Evolutionary conservation across 2,329 filamentous ascomycete species (phyloP).

Genomic region (Cercospora sp.): DNA sequence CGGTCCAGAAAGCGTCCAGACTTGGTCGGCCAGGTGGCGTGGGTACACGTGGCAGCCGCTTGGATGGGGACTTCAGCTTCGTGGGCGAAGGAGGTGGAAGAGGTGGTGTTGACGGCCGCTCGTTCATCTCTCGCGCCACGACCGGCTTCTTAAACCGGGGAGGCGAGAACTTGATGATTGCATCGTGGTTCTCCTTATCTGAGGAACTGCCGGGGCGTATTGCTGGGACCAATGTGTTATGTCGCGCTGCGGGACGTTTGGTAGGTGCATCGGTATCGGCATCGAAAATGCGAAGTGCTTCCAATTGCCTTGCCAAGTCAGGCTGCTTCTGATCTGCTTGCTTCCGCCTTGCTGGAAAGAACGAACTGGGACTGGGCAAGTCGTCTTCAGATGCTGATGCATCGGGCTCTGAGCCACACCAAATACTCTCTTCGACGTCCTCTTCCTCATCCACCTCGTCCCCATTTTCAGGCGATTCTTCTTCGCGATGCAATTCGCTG

Average conservation of each 20-base stretch:
- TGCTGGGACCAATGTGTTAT: not conserved
- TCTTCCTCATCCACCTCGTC: slow-evolving; percentile 19
- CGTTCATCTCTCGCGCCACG: slow-evolving; percentile 18
- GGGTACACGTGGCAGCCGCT: slow-evolving; percentile 51
- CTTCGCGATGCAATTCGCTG: not conserved
- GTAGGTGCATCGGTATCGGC: slow-evolving; percentile 4
- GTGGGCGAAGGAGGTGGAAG: slow-evolving; percentile 46
- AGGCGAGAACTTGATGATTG: slow-evolving; percentile 31
- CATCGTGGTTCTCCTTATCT: slow-evolving; percentile 36
- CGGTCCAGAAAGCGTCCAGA: slow-evolving; percentile 61
- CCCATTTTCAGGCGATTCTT: not conserved
- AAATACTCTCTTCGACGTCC: slow-evolving; percentile 40
- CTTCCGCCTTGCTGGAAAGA: slow-evolving; percentile 25
- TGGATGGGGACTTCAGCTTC: slow-evolving; percentile 50
- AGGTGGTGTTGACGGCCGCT: slow-evolving; percentile 43
- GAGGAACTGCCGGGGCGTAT: slow-evolving; percentile 20
- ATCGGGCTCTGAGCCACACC: slow-evolving; percentile 35
- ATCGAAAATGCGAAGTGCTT: slow-evolving; percentile 25
- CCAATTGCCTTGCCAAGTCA: slow-evolving; percentile 19
- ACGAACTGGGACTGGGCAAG: slow-evolving; percentile 32
- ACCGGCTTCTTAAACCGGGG: slow-evolving; percentile 27
- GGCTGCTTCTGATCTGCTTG: not conserved
- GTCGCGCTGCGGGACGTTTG: not conserved
- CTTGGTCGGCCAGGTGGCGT: slow-evolving; percentile 55
- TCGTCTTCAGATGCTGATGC: slow-evolving; percentile 30